Base-by-base conservation (phyloP, 1,139 yeast species). In the Yamadazyma dushanensis region DNA sequence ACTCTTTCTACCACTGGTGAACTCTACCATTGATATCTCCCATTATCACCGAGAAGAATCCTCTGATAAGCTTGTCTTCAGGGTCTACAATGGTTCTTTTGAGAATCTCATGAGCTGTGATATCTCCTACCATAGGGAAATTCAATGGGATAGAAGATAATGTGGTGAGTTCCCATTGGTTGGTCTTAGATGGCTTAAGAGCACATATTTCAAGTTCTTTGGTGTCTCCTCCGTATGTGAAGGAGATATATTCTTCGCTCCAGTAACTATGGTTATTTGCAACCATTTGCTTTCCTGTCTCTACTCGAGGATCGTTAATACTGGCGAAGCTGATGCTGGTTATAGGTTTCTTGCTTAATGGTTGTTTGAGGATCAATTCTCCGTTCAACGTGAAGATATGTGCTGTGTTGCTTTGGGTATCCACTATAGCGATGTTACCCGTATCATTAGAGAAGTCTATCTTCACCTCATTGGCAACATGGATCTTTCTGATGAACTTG, bases 361-460 rank as follows among this genome's bases (percentile, higher is more conserved):
- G 34, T 11, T 47, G 38, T 4, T 45, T 40, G 4, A 62, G 31
- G 2, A 78, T 59, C 3, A 51, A 31, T 5, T 69, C 70, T 0
- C 88, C 88, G 54, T 83, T 83, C 17, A 82, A 53, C 4, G 78
- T 78, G 52, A 54, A 76, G 0, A 82, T 30, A 0, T 47, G 44
- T 11, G 82, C 40, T 0, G 38, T 31, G 10, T 58, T 52, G 4
- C 39, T 21, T 8, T 49, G 29, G 14, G 43, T 37, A 40, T 56
- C 48, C 1, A 71, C 46, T 0, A 70, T 54, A 3, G 72, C 74
- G 26, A 83, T 66, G 35, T 66, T 64, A 0, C 87, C 89, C 0
- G 77, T 61, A 37, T 76, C 78, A 45, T 74, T 69, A 1, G 84
- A 77, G 16, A 82, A 65, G 7, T 76, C 62, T 3, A 71, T 56